Evolutionary conservation across 2,329 filamentous ascomycete genomes (phyloP), one percentile per base, ranked within the genome.

Genomic region (Hymenoscyphus repandus): DNA sequence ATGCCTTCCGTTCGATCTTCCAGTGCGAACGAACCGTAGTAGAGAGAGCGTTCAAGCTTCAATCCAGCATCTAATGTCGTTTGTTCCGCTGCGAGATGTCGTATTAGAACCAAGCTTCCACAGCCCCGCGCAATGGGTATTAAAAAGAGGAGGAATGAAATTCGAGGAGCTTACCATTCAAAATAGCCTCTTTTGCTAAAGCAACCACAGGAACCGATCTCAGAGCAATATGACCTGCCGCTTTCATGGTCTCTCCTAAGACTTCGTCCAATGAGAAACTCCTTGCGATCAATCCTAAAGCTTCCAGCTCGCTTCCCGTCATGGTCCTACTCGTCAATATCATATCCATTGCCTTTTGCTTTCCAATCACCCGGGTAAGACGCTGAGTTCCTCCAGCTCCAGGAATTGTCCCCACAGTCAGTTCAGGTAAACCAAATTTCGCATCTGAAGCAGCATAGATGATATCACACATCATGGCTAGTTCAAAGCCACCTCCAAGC

Each of bases 1-100:
- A 84, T 78, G 2, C 80, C 80, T 59, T 84, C 81, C 30, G 74
- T 74, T 53, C 82, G 80, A 60, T 85, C 81, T 22, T 58, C 41
- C 11, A 61, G 47, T 5, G 52, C 49, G 39, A 70, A 69, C 32
- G 68, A 66, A 44, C 62, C 60, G 49, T 68, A 68, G 52, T 70
- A 70, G 30, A 70, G 54, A 45, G 61, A 59, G 45, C 67, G 60
- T 55, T 70, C 67, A 38, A 68, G 63, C 33, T 64, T 65, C 61
- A 74, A 62, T 17, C 72, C 72, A 20, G 66, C 66, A 41, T 67
- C 62, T 40, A 74, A 61, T 31, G 69, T 66, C 27, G 67, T 70
- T 47, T 71, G 67, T 54, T 74, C 70, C 32, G 69, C 71, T 74
- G 58, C n/a, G 33, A 43, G n/a, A 36, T 15, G 27, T 47, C 22